Evolutionary conservation across 2,329 filamentous ascomycete species (phyloP), one percentile per base, ranked within the genome.

Genomic region (Capronia epimyces): DNA sequence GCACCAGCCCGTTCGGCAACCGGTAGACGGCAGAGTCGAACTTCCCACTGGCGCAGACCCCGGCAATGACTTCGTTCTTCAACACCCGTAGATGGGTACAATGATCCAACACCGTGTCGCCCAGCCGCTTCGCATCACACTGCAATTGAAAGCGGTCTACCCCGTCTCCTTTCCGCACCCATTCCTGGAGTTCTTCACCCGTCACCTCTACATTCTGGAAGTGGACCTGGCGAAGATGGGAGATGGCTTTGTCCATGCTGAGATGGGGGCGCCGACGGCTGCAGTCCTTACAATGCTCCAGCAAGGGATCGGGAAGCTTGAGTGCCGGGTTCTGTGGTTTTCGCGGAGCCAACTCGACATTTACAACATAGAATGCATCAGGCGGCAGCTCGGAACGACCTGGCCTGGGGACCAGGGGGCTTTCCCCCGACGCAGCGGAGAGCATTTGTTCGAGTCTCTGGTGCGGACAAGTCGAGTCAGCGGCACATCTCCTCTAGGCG

Each of bases 31-130:
- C 22, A 4, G 22, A 29, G 10, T 43, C 41, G 16, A 43, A 43
- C 22, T 29, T 43, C 8, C 41, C 22, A 15, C 27, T 18, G 9
- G 8, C 22, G 24, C 41, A 43, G 41, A 29, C 27, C 13, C 41
- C 41, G 10, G 41, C 12, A n/a, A 43, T 18, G 41, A 43, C 20
- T 29, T 43, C 41, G 22, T 43, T 29, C n/a, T 43, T 43, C 41
- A 43, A 16, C 22, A 29, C 16, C 8, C 41, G 41, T 3, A 43
- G 15, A 29, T 24, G 9, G 6, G 41, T 31, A 29, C 41, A 43
- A 13, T 43, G 41, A n/a, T 31, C 13, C 24, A 29, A 18, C 7
- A 43, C 41, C 2, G n/a, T 31, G 41, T 31, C 41, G 5, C 27
- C 41, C 7, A 43, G 24, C n/a, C 24, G 22, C 27, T 16, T 31